These are phyloP conservation scores for Pleurotus cornucopiae DNA, from an alignment of 768 basidiomycete species.

Conservation along the genomic window DNA sequence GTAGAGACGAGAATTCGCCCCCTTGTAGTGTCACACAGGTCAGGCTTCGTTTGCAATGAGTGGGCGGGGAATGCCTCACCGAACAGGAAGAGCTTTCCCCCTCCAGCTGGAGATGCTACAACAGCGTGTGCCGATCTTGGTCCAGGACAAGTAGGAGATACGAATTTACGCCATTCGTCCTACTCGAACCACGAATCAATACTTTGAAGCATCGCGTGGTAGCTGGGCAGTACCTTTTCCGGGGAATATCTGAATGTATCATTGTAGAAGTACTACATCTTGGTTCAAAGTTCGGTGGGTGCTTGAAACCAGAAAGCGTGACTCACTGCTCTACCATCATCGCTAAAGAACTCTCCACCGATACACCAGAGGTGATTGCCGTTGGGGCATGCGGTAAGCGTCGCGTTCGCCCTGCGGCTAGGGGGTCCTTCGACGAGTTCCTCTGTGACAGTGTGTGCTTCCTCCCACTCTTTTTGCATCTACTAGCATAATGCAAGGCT, in stretches of 20 bases:
- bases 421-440: slow-evolving; percentile 83
- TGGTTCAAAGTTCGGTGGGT: background rate
- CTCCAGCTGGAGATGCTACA: slow-evolving; percentile 67
- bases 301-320: background rate
- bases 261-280: slow-evolving; percentile 72
- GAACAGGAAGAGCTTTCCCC: slow-evolving; percentile 83
- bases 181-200: slow-evolving; percentile 16
- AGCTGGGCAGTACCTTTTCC: slow-evolving; percentile 50
- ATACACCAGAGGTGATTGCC: slow-evolving; percentile 83
- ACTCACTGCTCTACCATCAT: slow-evolving; percentile 75
- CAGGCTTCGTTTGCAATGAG: background rate
- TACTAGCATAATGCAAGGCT: slow-evolving; percentile 33
- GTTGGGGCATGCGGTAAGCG: slow-evolving; percentile 73
- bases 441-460: slow-evolving; percentile 77
- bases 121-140: slow-evolving; percentile 87
- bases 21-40: slow-evolving; percentile 30
- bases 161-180: slow-evolving; percentile 88
- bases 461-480: slow-evolving; percentile 83
- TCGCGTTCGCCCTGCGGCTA: slow-evolving; percentile 78
- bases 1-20: slow-evolving; percentile 81
- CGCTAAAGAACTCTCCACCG: slow-evolving; percentile 84
- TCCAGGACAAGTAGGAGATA: slow-evolving; percentile 81
- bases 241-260: slow-evolving; percentile 86
- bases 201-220: background rate
- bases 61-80: slow-evolving; percentile 33